Evolutionary conservation across 2,329 filamentous ascomycete species (phyloP).

Genomic region (Leptographium galeiforme): DNA sequence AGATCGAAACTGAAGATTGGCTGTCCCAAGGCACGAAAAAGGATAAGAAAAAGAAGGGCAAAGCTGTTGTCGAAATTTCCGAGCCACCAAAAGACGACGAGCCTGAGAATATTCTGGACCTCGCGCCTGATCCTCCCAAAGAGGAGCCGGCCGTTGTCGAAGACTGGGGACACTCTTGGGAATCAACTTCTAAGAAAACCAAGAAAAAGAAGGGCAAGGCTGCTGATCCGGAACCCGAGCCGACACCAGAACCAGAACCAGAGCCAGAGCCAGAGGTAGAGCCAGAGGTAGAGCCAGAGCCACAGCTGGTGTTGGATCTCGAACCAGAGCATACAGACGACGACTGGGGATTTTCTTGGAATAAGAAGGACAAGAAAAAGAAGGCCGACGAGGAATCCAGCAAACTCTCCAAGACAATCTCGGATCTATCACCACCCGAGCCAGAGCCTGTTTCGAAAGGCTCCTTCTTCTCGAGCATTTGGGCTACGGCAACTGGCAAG

Average conservation of each 20-base stretch:
- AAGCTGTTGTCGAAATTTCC: neutral
- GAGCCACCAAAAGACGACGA: neutral
- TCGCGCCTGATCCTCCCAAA: constrained; percentile 4
- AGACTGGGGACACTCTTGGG: no score
- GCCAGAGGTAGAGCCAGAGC: constrained; percentile 5
- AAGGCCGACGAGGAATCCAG: neutral
- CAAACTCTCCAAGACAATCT: neutral
- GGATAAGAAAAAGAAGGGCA: constrained; percentile 15
- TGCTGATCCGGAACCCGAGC: neutral
- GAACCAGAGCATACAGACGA: neutral
- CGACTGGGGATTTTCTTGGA: constrained; percentile 16
- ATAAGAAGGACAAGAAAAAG: constrained; percentile 9
- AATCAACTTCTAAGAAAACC: neutral
- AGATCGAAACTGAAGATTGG: neutral
- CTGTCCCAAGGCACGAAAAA: constrained; percentile 21
- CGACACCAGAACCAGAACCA: neutral
- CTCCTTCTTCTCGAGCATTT: constrained; percentile 20
- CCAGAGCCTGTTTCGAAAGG: constrained; percentile 3
- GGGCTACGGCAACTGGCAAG: constrained; percentile 31
- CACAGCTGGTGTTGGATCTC: constrained; percentile 1
- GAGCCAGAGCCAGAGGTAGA: constrained; percentile 3
- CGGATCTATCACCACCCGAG: neutral
- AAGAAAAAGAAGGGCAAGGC: neutral
- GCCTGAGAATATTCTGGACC: neutral
- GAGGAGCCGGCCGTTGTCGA: neutral